A percentile compares a stretch with the other conserved stretches of the same genome.
Conservation (phyloP, 2,329 filamentous ascomycete species). For the Monosporascus sp. region DNA sequence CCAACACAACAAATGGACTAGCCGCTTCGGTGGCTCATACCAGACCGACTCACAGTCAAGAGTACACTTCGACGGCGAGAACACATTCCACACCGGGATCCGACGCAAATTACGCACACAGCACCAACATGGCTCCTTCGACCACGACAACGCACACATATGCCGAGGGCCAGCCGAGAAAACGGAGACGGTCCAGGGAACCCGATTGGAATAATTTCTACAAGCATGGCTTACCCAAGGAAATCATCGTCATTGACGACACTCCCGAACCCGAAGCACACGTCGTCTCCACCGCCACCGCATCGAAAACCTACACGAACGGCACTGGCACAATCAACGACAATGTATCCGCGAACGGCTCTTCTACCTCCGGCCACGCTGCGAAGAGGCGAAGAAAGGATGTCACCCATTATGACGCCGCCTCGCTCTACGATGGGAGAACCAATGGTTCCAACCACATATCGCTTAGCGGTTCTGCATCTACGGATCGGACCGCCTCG, state of each 20-base stretch:
- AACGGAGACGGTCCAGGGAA: slow-evolving; percentile 54
- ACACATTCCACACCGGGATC: slow-evolving; percentile 28
- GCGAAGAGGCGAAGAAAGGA: slow-evolving; percentile 72
- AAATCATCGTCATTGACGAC: slow-evolving; percentile 80
- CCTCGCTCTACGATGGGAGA: slow-evolving; percentile 58
- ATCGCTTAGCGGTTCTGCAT: slow-evolving; percentile 67
- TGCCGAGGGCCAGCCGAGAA: slow-evolving; percentile 33
- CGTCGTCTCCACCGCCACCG: slow-evolving; percentile 18
- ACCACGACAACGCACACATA: slow-evolving; percentile 22
- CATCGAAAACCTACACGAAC: slow-evolving; percentile 32
- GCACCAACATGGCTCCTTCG: slow-evolving; percentile 31
- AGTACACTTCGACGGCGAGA: slow-evolving; percentile 6
- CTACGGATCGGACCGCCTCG: slow-evolving; percentile 79
- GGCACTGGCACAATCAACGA: slow-evolving; percentile 20
- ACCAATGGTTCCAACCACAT: slow-evolving; percentile 67
- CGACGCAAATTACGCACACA: slow-evolving; percentile 22
- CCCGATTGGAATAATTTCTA: slow-evolving; percentile 80
- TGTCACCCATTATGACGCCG: slow-evolving; percentile 57
- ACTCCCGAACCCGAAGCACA: slow-evolving; percentile 54
- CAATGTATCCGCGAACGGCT: slow-evolving; percentile 26
- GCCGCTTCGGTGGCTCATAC: slow-evolving; percentile 26
- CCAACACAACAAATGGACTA: slow-evolving; percentile 30
- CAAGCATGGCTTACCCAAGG: slow-evolving; percentile 75
- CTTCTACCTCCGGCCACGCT: slow-evolving; percentile 40
- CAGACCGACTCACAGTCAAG: slow-evolving; percentile 17